Conservation (phyloP, 2,329 filamentous ascomycete species). For the Metarhizium brunneum region DNA sequence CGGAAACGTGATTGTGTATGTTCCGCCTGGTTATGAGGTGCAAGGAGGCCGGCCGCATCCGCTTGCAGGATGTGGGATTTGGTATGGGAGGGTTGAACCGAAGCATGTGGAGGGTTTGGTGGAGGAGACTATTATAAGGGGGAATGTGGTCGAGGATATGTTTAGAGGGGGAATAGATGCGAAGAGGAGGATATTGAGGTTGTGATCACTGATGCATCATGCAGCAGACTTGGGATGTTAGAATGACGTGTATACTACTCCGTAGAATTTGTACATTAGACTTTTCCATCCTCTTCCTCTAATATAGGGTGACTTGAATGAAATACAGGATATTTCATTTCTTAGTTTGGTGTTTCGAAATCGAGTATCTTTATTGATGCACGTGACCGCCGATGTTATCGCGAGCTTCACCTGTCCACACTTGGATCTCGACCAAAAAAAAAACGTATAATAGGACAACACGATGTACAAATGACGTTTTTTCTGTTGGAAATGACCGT, state of each 20-base stretch:
- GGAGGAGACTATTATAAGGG: conserved; percentile 56
- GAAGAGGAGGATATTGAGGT: conserved; percentile 41
- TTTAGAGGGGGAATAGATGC: conserved; percentile 61
- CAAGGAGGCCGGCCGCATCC: conserved; percentile 38
- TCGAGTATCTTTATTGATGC: neutral
- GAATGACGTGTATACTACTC: neutral
- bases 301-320: neutral
- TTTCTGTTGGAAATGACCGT: neutral
- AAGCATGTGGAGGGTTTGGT: conserved; percentile 69
- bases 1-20: conserved; percentile 74
- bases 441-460: neutral
- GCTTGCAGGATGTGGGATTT: conserved; percentile 63
- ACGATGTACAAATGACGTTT: neutral
- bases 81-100: conserved; percentile 74
- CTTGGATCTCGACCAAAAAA: neutral
- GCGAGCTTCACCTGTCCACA: neutral
- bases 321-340: neutral
- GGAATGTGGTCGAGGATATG: conserved; percentile 59
- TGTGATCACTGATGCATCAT: conserved; percentile 16
- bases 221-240: neutral
- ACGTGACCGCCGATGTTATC: neutral
- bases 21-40: conserved; percentile 47
- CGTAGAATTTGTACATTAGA: no score
- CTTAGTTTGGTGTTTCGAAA: neutral
- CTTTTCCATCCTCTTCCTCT: neutral